phyloP scores from a whole-genome alignment of 2,329 filamentous ascomycete species.

The Cercospora beticola region DNA sequence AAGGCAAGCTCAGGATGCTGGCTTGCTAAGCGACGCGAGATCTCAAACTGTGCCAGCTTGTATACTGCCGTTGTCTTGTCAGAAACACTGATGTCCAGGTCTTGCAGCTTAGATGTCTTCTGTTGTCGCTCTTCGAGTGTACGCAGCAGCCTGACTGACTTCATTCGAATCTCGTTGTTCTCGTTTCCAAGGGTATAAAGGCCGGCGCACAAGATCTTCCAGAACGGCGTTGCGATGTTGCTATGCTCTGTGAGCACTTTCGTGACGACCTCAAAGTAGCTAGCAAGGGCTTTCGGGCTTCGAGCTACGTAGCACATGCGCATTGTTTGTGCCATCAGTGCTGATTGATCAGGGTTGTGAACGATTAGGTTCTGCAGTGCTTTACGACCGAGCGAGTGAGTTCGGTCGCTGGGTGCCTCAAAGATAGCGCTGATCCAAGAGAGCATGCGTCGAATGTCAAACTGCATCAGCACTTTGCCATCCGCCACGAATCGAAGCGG shows the following conservation, averaged over 20 bases:
- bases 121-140: constrained; percentile 74
- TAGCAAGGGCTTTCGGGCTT: constrained; percentile 76
- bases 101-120: constrained; percentile 86
- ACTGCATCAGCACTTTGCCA: constrained; percentile 81
- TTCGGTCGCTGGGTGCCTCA: constrained; percentile 83
- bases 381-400: constrained; percentile 83
- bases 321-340: constrained; percentile 85
- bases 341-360: constrained; percentile 83
- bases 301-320: constrained; percentile 82
- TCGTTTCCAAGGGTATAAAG: constrained; percentile 92
- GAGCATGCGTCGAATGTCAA: constrained; percentile 89
- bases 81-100: constrained; percentile 97
- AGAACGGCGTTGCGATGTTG: constrained; percentile 83
- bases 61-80: constrained; percentile 98
- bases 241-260: constrained; percentile 78
- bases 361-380: constrained; percentile 87
- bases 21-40: constrained; percentile 83
- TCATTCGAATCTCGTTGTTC: constrained; percentile 82
- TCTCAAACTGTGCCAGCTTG: constrained; percentile 95
- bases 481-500: constrained; percentile 86
- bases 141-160: constrained; percentile 78
- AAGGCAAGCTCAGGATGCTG: constrained; percentile 89
- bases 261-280: constrained; percentile 90
- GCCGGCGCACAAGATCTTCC: constrained; percentile 84
- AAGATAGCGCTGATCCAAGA: constrained; percentile 96